Conservation (phyloP, 2,329 filamentous ascomycete genomes). For the Cladophialophora bantiana region DNA sequence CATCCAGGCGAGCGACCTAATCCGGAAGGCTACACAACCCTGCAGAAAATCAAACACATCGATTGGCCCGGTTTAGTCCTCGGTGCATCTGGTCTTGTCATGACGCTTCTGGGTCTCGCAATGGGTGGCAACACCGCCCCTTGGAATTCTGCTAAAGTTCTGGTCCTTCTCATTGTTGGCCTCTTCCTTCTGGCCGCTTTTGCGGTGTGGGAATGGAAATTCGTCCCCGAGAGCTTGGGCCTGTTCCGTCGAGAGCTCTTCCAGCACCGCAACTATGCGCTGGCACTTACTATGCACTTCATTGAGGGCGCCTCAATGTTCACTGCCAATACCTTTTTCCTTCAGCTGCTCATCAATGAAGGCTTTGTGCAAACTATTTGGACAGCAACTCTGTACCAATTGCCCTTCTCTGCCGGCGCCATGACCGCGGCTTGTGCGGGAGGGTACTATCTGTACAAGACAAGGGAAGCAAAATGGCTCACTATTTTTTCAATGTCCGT, state of each 20-base stretch:
- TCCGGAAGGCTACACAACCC: neutral
- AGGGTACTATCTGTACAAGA: no score
- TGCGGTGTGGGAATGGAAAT: neutral
- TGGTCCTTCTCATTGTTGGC: neutral
- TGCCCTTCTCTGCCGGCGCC: no score
- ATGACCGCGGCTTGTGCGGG: no score
- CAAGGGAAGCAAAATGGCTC: neutral
- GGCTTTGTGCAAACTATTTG: no score
- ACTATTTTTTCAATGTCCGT: neutral
- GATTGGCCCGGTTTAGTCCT: neutral
- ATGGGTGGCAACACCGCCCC: neutral
- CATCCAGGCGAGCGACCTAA: neutral
- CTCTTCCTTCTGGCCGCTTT: neutral
- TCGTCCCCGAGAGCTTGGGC: no score
- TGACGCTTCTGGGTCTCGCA: neutral
- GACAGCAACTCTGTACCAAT: no score
- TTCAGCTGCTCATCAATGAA: no score
- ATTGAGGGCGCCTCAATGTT: neutral
- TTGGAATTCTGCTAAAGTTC: neutral
- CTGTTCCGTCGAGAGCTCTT: neutral
- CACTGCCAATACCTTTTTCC: no score
- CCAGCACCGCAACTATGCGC: neutral
- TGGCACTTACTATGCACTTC: neutral
- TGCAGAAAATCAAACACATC: neutral
- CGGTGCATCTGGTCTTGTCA: neutral